Evolutionary conservation across 164 flowering plant genomes (phyloP).

Genomic region (Stephania yunnanensis): DNA sequence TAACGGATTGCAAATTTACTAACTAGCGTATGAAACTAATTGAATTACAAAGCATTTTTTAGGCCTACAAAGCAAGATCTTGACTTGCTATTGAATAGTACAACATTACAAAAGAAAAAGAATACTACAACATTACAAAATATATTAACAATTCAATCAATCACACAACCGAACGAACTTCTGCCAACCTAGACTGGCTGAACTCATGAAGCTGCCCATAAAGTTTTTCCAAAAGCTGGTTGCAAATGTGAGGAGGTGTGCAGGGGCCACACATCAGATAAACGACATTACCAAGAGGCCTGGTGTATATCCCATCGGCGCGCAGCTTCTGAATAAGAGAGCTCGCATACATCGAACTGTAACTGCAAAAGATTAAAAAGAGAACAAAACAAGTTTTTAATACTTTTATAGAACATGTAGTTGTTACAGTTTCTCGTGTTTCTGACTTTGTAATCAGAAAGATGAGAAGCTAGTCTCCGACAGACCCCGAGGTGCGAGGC

Average conservation of each 20-base stretch:
- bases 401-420: no score
- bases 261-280: constrained; percentile 95
- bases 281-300: constrained; percentile 93
- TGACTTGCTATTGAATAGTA: neutral
- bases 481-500: no score
- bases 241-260: constrained; percentile 61
- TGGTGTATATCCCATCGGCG: constrained; percentile 79
- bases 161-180: constrained; percentile 2
- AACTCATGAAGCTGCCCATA: constrained; percentile 48
- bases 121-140: neutral
- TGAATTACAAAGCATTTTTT: no score
- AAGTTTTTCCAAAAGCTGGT: constrained; percentile 45
- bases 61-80: neutral
- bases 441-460: no score
- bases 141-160: neutral
- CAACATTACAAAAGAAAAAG: neutral
- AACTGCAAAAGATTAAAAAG: constrained; percentile 39
- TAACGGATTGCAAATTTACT: neutral
- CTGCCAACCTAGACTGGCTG: constrained; percentile 13
- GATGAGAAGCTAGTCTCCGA: no score
- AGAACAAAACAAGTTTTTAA: neutral
- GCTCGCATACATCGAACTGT: constrained; percentile 55
- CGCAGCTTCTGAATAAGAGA: constrained; percentile 66
- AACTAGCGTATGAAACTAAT: no score
- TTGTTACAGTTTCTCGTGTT: no score